Conservation (phyloP, 768 basidiomycete genomes). For the Termitomyces sp. region DNA sequence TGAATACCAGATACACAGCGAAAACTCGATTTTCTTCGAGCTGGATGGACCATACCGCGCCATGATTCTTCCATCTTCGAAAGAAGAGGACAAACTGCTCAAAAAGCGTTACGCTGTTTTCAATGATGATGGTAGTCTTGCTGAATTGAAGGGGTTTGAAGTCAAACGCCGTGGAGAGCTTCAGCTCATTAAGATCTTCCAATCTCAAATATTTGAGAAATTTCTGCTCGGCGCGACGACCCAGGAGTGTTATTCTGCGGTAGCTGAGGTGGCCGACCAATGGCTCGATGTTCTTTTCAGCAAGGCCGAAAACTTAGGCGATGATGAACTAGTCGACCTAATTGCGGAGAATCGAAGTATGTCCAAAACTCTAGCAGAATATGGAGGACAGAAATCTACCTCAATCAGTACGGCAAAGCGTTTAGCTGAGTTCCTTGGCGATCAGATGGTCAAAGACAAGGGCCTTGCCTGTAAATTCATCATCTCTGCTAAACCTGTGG, state of each 20-base stretch:
- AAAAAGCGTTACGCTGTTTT: slow-evolving; percentile 99
- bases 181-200: slow-evolving; percentile 99
- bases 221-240: slow-evolving; percentile 91
- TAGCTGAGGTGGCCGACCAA: slow-evolving; percentile 89
- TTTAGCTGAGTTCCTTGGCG: slow-evolving; percentile 93
- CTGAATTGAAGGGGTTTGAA: slow-evolving; percentile 98
- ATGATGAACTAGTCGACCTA: slow-evolving; percentile 94
- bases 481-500: slow-evolving; percentile 89
- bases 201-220: slow-evolving; percentile 96
- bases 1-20: slow-evolving; percentile 80
- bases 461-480: slow-evolving; percentile 98
- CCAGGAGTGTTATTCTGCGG: slow-evolving; percentile 92
- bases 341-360: slow-evolving; percentile 99
- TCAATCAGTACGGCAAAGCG: slow-evolving; percentile 95
- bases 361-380: slow-evolving; percentile 95
- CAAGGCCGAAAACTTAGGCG: slow-evolving; percentile 75
- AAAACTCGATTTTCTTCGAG: slow-evolving; percentile 99
- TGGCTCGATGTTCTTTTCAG: slow-evolving; percentile 96
- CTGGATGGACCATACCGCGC: slow-evolving; percentile 97
- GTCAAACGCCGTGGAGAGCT: slow-evolving; percentile 97
- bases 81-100: slow-evolving; percentile 96
- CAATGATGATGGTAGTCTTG: slow-evolving; percentile 95
- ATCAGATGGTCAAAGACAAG: slow-evolving; percentile 99
- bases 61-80: slow-evolving; percentile 98
- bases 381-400: slow-evolving; percentile 94